Evolutionary conservation across 1,284 basidiomycete genomes (phyloP), one percentile per base, ranked within the genome.

Genomic region (Ceratobasidium sp.): DNA sequence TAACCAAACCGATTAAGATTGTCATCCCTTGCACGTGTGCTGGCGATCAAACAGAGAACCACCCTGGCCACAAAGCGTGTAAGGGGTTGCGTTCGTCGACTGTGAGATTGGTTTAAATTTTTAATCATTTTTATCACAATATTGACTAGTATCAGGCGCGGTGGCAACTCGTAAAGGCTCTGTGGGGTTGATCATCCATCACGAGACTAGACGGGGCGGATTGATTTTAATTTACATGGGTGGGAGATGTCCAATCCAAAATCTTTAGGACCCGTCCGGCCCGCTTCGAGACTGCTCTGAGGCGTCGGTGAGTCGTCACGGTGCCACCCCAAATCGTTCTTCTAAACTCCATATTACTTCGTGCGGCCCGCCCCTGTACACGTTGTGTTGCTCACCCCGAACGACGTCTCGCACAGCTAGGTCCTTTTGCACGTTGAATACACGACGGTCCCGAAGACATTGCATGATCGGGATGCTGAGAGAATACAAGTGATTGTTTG

Each of bases 1-100:
- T 61, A 73, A 73, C 69, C 56, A 58, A 71, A 71, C 56, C 33
- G 54, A 71, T 58, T 71, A 54, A 39, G 26, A 31, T 60, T 31
- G 35, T 31, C 11, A 20, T 35, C 15, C 58, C 35, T 33, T 39
- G 56, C n/a, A 39, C 69, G 33, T 73, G 69, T 60, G 33, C 31
- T n/a, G 69, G 56, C 42, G 69, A 73, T 73, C 69, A 73, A 73
- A 73, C 69, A 42, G 37, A 73, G 69, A 73, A 73, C 28, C 58
- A 20, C 39, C 58, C 51, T 33, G 23, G 69, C 69, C 69, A 73
- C 69, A 47, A 61, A 26, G 68, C 68, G 54, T 45, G n/a, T 54
- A 17, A 20, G 67, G 33, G n/a, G n/a, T 33, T 15, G 26, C 67
- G 26, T 51, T 26, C n/a, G 23, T 26, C 53, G 7, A 54, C 23